Evolutionary conservation across 2,329 filamentous ascomycete genomes (phyloP), one percentile per base, ranked within the genome.

Genomic region (Thelonectria discophora): DNA sequence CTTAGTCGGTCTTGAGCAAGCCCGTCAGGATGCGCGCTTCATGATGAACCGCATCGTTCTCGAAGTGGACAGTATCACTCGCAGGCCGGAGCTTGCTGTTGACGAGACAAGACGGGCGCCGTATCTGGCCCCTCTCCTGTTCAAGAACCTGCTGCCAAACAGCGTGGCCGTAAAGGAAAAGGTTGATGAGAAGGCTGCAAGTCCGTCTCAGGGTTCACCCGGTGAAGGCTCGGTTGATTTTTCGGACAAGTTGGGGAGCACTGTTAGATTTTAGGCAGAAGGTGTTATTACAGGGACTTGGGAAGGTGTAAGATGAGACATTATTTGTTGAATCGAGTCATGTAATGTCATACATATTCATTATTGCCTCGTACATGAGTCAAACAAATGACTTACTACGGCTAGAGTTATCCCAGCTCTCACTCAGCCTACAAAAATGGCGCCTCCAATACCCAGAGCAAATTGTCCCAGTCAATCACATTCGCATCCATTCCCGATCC

Each of bases 391-490:
- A n/a, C n/a, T n/a, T n/a, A n/a, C n/a, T n/a, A n/a, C n/a, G n/a
- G n/a, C n/a, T n/a, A n/a, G n/a, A n/a, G n/a, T n/a, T n/a, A n/a
- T n/a, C n/a, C 5, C 27, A 30, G 27, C 27, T 8, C 6, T 30
- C 27, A 30, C 9, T 8, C 8, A 30, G 30, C 34, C 17, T 21
- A 47, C n/a, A 47, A 15, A 17, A 47, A 92, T 86, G 46, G 92
- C 86, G 45, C 45, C 15, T 47, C 45, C 21, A 47, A 30, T 5
- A 47, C 45, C 45, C 45, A 47, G 5, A 27, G 21, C 45, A 47
- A 24, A 12, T 47, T 27, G 17, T 47, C 45, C 45, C 45, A 47
- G n/a, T 47, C 45, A 47, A 47, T n/a, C 12, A 21, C 45, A 15
- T 27, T 47, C n/a, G 21, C 15, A 27, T 47, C 45, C 13, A 30